Conservation (phyloP, 225 moss, liverwort and hornwort species). For the Takakia lepidozioides region DNA sequence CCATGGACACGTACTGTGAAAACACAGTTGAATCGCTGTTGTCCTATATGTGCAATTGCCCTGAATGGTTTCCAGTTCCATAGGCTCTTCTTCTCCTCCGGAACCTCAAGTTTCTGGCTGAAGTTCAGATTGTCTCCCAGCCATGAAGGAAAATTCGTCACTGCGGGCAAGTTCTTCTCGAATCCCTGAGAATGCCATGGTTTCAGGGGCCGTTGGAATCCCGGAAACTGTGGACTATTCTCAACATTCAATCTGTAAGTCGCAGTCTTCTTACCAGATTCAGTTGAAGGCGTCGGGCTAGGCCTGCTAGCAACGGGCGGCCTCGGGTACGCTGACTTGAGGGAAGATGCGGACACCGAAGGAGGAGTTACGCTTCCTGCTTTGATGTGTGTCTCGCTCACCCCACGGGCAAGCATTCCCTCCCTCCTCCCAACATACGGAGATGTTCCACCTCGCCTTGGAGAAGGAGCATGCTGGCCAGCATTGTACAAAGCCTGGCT, state of each 20-base stretch:
- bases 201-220: slow-evolving; percentile 14
- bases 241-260: slow-evolving; percentile 16
- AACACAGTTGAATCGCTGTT: slow-evolving; percentile 67
- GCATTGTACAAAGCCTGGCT: slow-evolving; percentile 39
- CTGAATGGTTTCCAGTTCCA: slow-evolving; percentile 96
- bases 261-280: slow-evolving; percentile 11
- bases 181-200: slow-evolving; percentile 87
- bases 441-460: slow-evolving; percentile 3
- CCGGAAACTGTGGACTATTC: neutral
- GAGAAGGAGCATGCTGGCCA: slow-evolving; percentile 26
- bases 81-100: slow-evolving; percentile 70
- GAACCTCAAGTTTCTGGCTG: slow-evolving; percentile 68
- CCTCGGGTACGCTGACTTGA: slow-evolving; percentile 5
- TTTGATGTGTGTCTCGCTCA: slow-evolving; percentile 9
- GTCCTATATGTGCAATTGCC: slow-evolving; percentile 69
- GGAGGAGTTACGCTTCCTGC: slow-evolving; percentile 11
- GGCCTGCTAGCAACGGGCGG: neutral
- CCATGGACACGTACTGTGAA: slow-evolving; percentile 81
- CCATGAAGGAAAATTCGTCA: slow-evolving; percentile 54
- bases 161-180: slow-evolving; percentile 43
- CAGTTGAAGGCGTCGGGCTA: slow-evolving; percentile 8
- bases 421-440: slow-evolving; percentile 49
- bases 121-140: slow-evolving; percentile 67
- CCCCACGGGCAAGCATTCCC: slow-evolving; percentile 6
- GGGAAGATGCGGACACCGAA: slow-evolving; percentile 7